Conservation (phyloP, 192 early-diverging fungal species). For the Ambispora gerdemannii region DNA sequence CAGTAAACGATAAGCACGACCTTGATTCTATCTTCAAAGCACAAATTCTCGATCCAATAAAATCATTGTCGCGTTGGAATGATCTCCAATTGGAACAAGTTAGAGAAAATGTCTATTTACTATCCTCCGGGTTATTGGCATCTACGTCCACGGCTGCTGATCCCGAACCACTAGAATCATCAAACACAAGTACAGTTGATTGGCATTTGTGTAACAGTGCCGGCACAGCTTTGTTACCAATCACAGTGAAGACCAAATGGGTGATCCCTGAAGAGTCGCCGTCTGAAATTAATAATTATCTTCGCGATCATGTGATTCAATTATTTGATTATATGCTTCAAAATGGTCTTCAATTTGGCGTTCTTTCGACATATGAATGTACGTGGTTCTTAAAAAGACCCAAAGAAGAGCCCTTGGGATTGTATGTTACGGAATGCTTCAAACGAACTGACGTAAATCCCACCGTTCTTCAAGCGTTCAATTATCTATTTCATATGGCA, state of each 20-base stretch:
- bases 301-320: constrained; percentile 14
- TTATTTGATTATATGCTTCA: constrained; percentile 34
- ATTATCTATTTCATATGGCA: constrained; percentile 32
- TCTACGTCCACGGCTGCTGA: neutral
- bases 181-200: neutral
- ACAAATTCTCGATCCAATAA: neutral
- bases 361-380: constrained; percentile 30
- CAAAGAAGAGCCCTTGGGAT: neutral
- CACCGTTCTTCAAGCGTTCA: constrained; percentile 31
- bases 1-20: neutral
- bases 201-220: neutral
- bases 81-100: too few relatives aligned
- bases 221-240: neutral
- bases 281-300: neutral
- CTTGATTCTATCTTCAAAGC: neutral
- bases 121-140: too few relatives aligned
- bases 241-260: neutral
- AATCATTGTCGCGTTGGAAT: neutral
- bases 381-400: constrained; percentile 36
- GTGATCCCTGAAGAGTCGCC: neutral
- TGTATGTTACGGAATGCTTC: constrained; percentile 13
- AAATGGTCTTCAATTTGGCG: constrained; percentile 26
- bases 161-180: neutral
- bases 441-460: neutral
- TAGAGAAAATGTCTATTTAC: too few relatives aligned